Base-by-base conservation (phyloP, 1,284 basidiomycete species). In the Meira miltonrushii region DNA sequence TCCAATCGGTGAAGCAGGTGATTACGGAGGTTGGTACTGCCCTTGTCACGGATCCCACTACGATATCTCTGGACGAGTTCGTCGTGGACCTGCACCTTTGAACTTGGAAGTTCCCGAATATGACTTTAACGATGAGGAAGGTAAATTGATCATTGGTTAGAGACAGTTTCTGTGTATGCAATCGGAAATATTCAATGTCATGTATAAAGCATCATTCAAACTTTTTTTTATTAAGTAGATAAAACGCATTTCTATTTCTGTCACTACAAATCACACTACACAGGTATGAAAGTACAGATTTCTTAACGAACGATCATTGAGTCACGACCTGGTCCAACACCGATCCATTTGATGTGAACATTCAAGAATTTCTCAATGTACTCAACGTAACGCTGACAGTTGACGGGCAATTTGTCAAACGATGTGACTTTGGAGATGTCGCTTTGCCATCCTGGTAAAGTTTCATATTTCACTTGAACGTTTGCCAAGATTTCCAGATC, bases 31-130 rank as follows among this genome's bases (percentile, higher is more conserved):
- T 56, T 57, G 66, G 64, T 68, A 62, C 60, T 65, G 47, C 65
- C 87, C 86, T 83, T 94, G 94, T 84, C 94, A 98, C 81, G 94
- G 95, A 79, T 97, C 93, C 60, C 93, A 97, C 71, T 79, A 97
- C 81, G 91, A 93, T 81, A 92, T 92, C 66, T 92, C 88, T 87
- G 92, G 93, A 68, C 90, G 93, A 80, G 87, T 88, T 75, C 89
- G 93, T 79, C 92, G 92, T 81, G 93, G 93, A 64, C 93, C 92
- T 74, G 92, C 81, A 85, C 82, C 33, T 50, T 23, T 23, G 10
- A 28, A 39, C 38, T 54, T 98, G 69, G 94, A 97, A 80, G 85
- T 97, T 38, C 74, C 77, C 47, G 66, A 69, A 58, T 78, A 78
- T 64, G 73, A 75, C 66, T 78, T 79, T 60, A 78, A 79, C 69